Conservation (phyloP, 1,284 basidiomycete genomes). For the Sanghuangporus weigelae region DNA sequence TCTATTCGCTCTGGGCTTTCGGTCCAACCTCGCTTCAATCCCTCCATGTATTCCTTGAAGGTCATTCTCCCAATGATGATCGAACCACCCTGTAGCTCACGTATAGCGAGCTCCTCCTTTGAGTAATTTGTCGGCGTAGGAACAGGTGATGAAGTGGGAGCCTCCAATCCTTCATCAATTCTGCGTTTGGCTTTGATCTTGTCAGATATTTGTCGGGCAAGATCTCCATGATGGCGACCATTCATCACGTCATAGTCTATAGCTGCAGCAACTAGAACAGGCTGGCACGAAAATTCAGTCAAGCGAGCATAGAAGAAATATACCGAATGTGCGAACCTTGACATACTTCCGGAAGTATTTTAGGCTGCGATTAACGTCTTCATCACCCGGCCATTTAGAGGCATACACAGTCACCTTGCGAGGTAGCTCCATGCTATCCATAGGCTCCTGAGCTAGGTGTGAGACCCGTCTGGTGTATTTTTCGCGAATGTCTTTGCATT, state of each 20-base stretch:
- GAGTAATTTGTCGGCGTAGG: conserved; percentile 54
- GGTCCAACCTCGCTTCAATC: conserved; percentile 84
- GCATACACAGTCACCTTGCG: conserved; percentile 87
- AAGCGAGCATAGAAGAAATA: not conserved
- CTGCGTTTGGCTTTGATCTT: conserved; percentile 65
- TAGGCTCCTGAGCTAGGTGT: conserved; percentile 64
- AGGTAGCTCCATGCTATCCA: conserved; percentile 63
- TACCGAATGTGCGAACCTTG: conserved; percentile 60
- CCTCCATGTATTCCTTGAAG: conserved; percentile 92
- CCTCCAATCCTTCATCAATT: conserved; percentile 56
- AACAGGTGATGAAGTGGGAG: conserved; percentile 37
- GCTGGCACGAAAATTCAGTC: conserved; percentile 43
- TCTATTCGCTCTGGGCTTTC: conserved; percentile 66
- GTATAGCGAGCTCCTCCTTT: conserved; percentile 49
- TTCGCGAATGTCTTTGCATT: conserved; percentile 73
- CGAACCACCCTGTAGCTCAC: conserved; percentile 76
- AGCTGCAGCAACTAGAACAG: conserved; percentile 89
- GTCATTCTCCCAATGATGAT: conserved; percentile 89
- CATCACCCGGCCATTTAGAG: conserved; percentile 90
- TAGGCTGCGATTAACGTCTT: conserved; percentile 81
- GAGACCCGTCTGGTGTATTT: conserved; percentile 80
- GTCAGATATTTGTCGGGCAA: conserved; percentile 71
- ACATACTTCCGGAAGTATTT: conserved; percentile 94
- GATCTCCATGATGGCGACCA: conserved; percentile 82
- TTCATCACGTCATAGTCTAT: conserved; percentile 86